A percentile compares a stretch with the other conserved stretches of the same genome.
Conservation (phyloP, 192 early-diverging fungal species). For the Coemansia umbellata region DNA sequence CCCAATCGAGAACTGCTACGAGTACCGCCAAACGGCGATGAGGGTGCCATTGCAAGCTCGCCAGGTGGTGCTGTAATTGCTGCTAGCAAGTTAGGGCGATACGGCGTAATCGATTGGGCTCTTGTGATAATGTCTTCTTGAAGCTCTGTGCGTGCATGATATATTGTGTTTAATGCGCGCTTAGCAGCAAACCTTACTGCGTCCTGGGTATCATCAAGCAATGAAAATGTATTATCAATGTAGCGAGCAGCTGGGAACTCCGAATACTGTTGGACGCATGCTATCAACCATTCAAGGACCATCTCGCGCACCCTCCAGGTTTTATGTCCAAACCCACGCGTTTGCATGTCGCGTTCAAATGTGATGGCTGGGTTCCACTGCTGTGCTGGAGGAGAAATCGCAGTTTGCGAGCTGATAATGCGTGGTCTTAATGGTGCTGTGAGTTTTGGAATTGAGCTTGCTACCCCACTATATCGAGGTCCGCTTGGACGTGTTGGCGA, state of each 20-base stretch:
- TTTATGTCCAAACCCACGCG: conserved; percentile 42
- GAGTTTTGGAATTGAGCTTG: conserved; percentile 26
- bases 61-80: conserved; percentile 43
- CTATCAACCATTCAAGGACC: conserved; percentile 42
- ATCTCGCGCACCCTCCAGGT: conserved; percentile 52
- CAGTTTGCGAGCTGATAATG: conserved; percentile 7
- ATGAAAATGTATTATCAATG: conserved; percentile 19
- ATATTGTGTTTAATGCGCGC: conserved; percentile 45
- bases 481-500: conserved; percentile 14
- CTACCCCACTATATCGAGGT: conserved; percentile 7
- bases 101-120: conserved; percentile 17
- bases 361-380: conserved; percentile 28
- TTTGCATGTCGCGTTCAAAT: conserved; percentile 49
- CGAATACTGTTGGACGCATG: conserved; percentile 32
- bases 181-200: conserved; percentile 45
- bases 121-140: conserved; percentile 33
- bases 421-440: conserved; percentile 25
- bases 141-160: conserved; percentile 36
- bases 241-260: conserved; percentile 36
- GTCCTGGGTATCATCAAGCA: conserved; percentile 49
- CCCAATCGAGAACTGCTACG: conserved; percentile 45
- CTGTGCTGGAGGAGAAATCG: conserved; percentile 12
- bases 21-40: conserved; percentile 34
- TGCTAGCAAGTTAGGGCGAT: conserved; percentile 25
- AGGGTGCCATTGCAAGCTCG: conserved; percentile 29